Base-by-base conservation (phyloP, 2,329 filamentous ascomycete species). In the Colletotrichum brevisporum region DNA sequence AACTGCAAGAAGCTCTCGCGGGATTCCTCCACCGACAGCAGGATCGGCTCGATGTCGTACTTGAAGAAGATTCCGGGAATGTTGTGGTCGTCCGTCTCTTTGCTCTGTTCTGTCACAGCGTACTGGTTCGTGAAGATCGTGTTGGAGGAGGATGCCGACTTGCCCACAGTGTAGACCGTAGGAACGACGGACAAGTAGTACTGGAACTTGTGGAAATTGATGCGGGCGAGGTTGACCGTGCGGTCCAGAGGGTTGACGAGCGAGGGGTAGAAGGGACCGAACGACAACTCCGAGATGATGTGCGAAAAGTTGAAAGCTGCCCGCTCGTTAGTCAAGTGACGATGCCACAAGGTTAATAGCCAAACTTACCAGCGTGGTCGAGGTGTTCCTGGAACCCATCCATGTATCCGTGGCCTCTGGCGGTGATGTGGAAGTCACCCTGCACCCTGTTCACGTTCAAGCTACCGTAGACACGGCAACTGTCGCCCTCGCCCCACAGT, bases 371-470 rank as follows among this genome's bases (percentile, higher is more conserved):
- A 48, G 79, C 84, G 79, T 98, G 95, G 75, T 97, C 93, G 72
- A 98, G 83, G 83, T 98, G 95, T 47, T 83, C 84, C 47, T 91
- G 93, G 73, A 90, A 86, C 77, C 31, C 31, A 8, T 95, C 94
- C 80, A 89, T 88, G 81, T 99, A 99, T n/a, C 96, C 96, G 80
- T 98, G 95, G 0, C 96, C 96, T 71, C 94, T 85, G 3, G 96
- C 96, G 2, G 96, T 99, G 76, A 99, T 96, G 79, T 99, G 96
- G 78, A 99, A 98, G 80, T 99, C 95, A 4, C 95, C 96, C 81
- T 98, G 95, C 52, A 99, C 96, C 83, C 97, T 97, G 81, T 99
- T 99, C 73, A 97, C 88, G 74, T 97, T 92, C 79, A 99, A 80
- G 75, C 90, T 97, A 41, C 96, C 96, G 79, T 90, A 99, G 71